Evolutionary conservation across 257 asterid genomes (phyloP).

Genomic region (Primulina tabacum): DNA sequence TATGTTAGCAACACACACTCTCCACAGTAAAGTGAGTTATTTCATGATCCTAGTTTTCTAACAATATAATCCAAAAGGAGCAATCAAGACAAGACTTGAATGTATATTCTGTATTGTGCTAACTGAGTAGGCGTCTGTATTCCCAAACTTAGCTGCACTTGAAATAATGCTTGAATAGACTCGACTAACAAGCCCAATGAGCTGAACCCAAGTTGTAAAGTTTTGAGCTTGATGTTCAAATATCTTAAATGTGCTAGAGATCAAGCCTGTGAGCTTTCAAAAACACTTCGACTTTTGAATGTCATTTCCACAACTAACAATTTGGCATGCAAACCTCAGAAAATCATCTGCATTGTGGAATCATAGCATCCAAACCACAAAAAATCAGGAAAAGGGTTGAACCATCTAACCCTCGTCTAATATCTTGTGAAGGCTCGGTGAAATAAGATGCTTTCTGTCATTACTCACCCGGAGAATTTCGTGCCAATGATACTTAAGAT

Average conservation of each 20-base stretch:
- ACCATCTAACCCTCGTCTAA: background rate
- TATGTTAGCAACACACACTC: no score
- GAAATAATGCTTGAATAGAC: background rate
- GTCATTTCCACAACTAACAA: background rate
- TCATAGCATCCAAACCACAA: background rate
- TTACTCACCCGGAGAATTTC: constrained; percentile 10
- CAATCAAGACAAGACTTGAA: background rate
- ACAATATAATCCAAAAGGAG: no score
- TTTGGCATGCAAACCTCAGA: background rate
- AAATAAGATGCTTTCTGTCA: background rate
- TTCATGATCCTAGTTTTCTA: background rate
- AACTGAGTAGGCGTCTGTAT: background rate
- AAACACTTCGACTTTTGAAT: background rate
- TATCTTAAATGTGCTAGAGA: background rate
- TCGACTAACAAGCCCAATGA: no score
- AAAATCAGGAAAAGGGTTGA: background rate
- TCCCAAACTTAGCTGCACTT: background rate
- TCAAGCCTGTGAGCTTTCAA: background rate
- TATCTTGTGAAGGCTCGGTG: background rate
- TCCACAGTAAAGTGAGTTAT: background rate
- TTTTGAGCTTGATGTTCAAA: background rate
- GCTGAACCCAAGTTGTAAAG: no score
- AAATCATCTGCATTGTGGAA: background rate
- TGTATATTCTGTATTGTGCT: background rate
- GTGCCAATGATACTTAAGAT: background rate